Evolutionary conservation across 257 asterid species (phyloP).

Genomic region (Jacaranda mimosifolia): DNA sequence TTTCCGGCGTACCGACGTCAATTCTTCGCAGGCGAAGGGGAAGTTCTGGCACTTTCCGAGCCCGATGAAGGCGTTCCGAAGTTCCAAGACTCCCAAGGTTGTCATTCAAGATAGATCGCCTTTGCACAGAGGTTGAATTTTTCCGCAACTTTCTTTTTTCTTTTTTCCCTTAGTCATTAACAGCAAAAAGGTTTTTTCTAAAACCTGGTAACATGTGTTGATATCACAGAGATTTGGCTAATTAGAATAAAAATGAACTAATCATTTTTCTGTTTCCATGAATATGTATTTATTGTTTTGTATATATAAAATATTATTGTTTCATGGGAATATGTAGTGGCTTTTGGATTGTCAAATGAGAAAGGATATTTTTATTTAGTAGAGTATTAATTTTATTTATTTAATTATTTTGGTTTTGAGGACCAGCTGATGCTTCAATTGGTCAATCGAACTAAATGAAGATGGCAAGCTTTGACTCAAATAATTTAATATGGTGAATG

Average conservation of each 20-base stretch:
- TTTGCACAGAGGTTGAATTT: constrained; percentile 55
- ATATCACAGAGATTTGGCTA: no score
- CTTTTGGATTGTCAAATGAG: background rate
- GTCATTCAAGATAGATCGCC: constrained; percentile 58
- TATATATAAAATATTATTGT: background rate
- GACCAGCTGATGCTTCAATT: constrained; percentile 3
- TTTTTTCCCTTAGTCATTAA: background rate
- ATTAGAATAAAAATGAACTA: no score
- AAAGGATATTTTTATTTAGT: background rate
- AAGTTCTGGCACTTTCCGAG: constrained; percentile 73
- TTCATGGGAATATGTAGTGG: background rate
- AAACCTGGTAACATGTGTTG: no score
- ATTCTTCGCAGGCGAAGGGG: constrained; percentile 42
- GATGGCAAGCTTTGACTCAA: background rate
- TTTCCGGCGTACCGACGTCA: constrained; percentile 39
- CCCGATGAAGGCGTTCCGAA: constrained; percentile 69
- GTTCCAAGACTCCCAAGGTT: constrained; percentile 56
- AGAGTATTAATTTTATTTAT: background rate
- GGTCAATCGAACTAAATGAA: background rate
- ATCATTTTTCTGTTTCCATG: no score
- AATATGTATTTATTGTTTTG: background rate
- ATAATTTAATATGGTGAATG: background rate
- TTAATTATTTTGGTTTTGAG: background rate
- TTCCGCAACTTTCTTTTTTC: no score
- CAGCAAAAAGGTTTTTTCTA: background rate